phyloP scores from a whole-genome alignment of 208 protist genomes.

The Trypanosoma lewisi region DNA sequence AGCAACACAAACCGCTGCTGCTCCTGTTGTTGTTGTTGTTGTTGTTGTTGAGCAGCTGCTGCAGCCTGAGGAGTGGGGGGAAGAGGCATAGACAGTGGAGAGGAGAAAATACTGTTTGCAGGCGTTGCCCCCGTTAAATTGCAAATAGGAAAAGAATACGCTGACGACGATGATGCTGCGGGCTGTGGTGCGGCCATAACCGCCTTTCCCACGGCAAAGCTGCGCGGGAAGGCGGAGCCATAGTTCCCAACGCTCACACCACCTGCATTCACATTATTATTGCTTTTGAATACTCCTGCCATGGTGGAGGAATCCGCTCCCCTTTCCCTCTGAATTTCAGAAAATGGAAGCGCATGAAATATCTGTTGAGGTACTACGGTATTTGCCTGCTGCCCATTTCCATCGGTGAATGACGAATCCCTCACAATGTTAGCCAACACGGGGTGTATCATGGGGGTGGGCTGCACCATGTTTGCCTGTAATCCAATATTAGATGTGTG shows the following conservation, averaged over 20 bases:
- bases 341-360: not conserved
- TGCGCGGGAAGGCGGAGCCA: not conserved
- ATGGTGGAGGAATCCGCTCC: not conserved
- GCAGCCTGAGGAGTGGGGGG: not conserved
- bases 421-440: not conserved
- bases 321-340: not conserved
- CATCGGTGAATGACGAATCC: not conserved
- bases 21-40: conserved; percentile 20
- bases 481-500: not conserved
- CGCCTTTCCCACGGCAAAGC: not conserved
- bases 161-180: no score
- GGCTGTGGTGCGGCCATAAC: not conserved
- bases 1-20: conserved; percentile 4
- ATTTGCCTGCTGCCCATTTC: not conserved
- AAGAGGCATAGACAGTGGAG: no score
- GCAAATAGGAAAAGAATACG: not conserved
- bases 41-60: conserved; percentile 4
- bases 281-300: not conserved
- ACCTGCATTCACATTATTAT: not conserved
- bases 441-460: not conserved
- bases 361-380: not conserved
- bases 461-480: not conserved
- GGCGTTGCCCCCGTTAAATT: not conserved
- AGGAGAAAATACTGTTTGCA: not conserved
- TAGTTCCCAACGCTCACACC: not conserved